phyloP scores from a whole-genome alignment of 805 yeast genomes.

The Hermanozyma aechmeae region DNA sequence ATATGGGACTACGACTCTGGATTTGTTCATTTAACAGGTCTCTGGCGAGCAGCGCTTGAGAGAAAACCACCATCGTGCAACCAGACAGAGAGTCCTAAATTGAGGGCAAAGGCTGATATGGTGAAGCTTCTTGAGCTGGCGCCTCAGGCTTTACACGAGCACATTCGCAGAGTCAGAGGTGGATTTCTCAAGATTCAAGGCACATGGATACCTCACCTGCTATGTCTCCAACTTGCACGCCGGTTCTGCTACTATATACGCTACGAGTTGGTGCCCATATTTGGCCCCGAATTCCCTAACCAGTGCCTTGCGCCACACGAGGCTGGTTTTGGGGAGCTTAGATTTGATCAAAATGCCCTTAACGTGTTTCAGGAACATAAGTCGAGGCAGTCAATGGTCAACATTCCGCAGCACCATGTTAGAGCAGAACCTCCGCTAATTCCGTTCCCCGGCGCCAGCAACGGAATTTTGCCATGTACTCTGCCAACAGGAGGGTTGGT shows the following conservation, averaged over 20 bases:
- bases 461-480: no score
- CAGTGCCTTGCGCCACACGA: conserved; percentile 52
- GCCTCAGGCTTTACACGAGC: conserved; percentile 51
- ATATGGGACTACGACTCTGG: conserved; percentile 85
- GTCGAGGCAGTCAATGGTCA: no score
- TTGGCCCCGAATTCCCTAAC: conserved; percentile 61
- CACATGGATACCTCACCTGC: conserved; percentile 75
- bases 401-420: no score
- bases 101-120: conserved; percentile 63
- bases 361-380: no score
- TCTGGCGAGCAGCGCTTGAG: conserved; percentile 55
- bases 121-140: conserved; percentile 58
- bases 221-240: conserved; percentile 59
- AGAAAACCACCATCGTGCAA: no score
- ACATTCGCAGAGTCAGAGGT: conserved; percentile 71
- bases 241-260: conserved; percentile 74
- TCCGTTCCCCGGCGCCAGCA: no score
- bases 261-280: conserved; percentile 66
- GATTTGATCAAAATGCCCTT: no score
- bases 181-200: conserved; percentile 91
- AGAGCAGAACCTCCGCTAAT: no score
- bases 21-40: conserved; percentile 77
- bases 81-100: no score
- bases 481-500: no score
- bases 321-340: conserved; percentile 56